Evolutionary conservation across 208 protist genomes (phyloP), one percentile per base, ranked within the genome.

Genomic region (Trypanosomatidae sp.): DNA sequence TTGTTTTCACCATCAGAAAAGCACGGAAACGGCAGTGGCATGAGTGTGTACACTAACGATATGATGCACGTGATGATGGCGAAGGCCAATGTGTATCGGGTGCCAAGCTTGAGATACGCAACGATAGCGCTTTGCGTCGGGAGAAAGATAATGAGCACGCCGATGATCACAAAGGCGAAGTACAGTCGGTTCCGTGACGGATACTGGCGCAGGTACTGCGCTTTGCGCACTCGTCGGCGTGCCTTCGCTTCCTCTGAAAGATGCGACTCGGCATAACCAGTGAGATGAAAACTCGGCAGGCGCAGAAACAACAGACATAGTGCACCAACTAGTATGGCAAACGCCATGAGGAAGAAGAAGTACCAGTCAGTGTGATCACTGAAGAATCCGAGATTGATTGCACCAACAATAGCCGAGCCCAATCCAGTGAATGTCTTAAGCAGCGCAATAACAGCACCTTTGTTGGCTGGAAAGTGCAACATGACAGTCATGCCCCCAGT

Each of bases 361-460:
- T 71, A 76, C 42, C 49, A 27, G 5, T 26, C 37, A 3, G 50
- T 38, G 20, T 48, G 20, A 4, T 44, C 43, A 15, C 11, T 5
- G 46, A 86, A 86, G 56, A 80, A 83, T 8, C 56, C 77, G 13
- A 65, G 40, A 21, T 66, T 37, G 37, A 82, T 61, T 4, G 60
- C 52, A 4, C 56, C 77, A 13, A 80, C 18, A 44, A 87, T 66
- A 10, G 71, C 67, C 15, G 54, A 65, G 33, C 72, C 77, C n/a
- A 87, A 62, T 4, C 77, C 77, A 37, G 58, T 73, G 46, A 80
- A 45, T 15, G 69, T 76, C 53, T 87, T 87, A 32, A 79, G 57
- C 20, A 87, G 33, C 13, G 70, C 77, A 1, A 72, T 46, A 7
- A 83, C 77, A 43, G 51, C 48, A 16, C 71, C 77, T 10, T 49